Evolutionary conservation across 1,284 basidiomycete species (phyloP).

Genomic region (Porodaedalea pini): DNA sequence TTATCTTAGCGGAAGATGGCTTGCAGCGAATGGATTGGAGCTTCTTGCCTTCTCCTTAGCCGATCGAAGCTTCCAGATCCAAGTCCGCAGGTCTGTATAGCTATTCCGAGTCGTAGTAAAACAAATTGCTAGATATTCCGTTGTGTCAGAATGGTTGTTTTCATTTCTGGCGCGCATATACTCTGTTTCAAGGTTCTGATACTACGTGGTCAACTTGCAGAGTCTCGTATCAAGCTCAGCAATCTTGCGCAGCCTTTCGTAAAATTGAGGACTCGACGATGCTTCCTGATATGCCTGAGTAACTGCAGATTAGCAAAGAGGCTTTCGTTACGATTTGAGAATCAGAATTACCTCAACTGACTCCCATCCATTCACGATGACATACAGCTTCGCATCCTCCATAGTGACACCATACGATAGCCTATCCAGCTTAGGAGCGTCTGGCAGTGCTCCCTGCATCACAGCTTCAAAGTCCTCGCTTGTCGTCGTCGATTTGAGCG

Average conservation of each 20-base stretch:
- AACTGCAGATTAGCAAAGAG: neutral
- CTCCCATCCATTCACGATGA: slow-evolving; percentile 14
- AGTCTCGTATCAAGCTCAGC: neutral
- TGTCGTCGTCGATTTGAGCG: slow-evolving; percentile 5
- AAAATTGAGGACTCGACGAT: neutral
- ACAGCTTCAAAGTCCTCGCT: neutral
- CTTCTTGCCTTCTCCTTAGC: no score
- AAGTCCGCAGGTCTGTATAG: no score
- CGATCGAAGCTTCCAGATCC: no score
- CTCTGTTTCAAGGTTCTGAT: no score
- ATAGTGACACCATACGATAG: neutral
- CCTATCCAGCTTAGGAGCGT: neutral
- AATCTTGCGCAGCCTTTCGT: neutral
- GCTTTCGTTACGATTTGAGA: neutral
- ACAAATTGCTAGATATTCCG: no score
- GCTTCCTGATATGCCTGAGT: neutral
- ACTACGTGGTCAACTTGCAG: slow-evolving; percentile 12
- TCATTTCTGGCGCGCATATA: no score
- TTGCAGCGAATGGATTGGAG: no score
- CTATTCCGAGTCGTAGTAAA: no score
- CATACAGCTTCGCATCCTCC: neutral
- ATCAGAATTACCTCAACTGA: neutral
- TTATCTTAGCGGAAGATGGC: no score
- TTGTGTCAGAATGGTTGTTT: no score
- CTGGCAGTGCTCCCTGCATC: neutral